Base-by-base conservation (phyloP, 805 yeast species). In the Hagleromyces aurorensis region DNA sequence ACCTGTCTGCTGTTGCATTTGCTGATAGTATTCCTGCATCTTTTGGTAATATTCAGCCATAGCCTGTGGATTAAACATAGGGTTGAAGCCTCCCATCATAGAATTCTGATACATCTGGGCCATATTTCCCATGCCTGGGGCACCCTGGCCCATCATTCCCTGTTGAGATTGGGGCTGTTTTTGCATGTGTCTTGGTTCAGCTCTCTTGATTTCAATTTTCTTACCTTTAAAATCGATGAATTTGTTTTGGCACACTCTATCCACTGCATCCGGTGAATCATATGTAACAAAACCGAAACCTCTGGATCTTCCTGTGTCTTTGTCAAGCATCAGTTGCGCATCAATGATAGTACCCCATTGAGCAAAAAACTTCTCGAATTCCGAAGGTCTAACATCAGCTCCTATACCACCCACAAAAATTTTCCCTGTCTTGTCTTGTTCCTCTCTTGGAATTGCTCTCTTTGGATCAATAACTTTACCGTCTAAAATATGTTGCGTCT, bases 391-490 rank as follows among this genome's bases (percentile, higher is more conserved):
- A 30, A 87, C 95, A 52, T 84, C 89, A 13, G 93, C 83, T 31
- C 94, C 87, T 37, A 89, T 81, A 44, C 98, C 98, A 43, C 98
- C 98, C 22, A 89, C 96, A 52, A 89, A 89, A 43, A 89, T 87
- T 63, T 89, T 89, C 45, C 96, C 95, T 11, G 95, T 85, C 55
- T 82, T 83, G 54, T 87, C 96, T 59, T 89, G 98, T 57, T 89
- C 96, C 54, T 89, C 96, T 56, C 84, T 80, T 19, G 97, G 96
- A 48, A 89, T 89, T 15, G 98, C 96, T 49, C 97, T 73, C 57
- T 89, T 89, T 21, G 98, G 97, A 55, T 89, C 98, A 53, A 89
- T 91, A 37, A 89, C 80, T 59, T 89, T 89, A 41, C 97, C 97
- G 52, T 89, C 98, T 29, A 89, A 64, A 32, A 84, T 73, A 55